Evolutionary conservation across 352 stramenopile genomes (phyloP), one percentile per base, ranked within the genome.

Genomic region (Pseudoperonospora humuli): DNA sequence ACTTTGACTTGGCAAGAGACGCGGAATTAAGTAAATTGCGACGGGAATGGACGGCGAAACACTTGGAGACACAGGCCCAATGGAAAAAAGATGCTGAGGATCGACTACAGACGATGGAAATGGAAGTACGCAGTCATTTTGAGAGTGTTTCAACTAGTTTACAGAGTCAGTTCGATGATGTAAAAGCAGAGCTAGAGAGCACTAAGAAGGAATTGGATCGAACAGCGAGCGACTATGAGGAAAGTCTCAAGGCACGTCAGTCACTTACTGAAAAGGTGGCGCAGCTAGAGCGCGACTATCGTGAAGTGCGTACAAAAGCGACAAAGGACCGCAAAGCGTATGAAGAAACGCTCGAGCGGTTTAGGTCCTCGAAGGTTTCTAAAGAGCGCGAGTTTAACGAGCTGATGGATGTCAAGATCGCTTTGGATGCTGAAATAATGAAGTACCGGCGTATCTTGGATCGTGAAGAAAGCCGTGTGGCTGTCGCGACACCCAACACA

Each of bases 361-460:
- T 84, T 40, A 74, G 79, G 11, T 60, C 69, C 23, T 82, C 72
- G 10, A 85, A 86, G 46, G 58, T 84, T 7, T 64, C 67, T 2
- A 88, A 88, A 60, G 77, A 89, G 27, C 58, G 61, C 13, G 76
- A 92, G 41, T 89, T 92, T 38, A 92, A 92, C 43, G 79, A 91
- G 45, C 67, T 91, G 33, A 91, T 91, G 79, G 79, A 91, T 43
- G 77, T 91, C 19, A 91, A 91, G 48, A 91, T 91, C 38, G 73
- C 66, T 1, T 62, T 87, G 15, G 71, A 82, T 35, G 64, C 70
- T 14, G 79, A 91, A 56, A 88, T 91, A 43, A 79, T 71, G 48
- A 77, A 81, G 32, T 91, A 91, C 50, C 74, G 70, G 18, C 75
- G 74, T 17, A 91, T 91, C 55, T 60, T 91, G 44, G 76, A 88